Base-by-base conservation (phyloP, 1,139 yeast species). In the Diutina scorzettiae region DNA sequence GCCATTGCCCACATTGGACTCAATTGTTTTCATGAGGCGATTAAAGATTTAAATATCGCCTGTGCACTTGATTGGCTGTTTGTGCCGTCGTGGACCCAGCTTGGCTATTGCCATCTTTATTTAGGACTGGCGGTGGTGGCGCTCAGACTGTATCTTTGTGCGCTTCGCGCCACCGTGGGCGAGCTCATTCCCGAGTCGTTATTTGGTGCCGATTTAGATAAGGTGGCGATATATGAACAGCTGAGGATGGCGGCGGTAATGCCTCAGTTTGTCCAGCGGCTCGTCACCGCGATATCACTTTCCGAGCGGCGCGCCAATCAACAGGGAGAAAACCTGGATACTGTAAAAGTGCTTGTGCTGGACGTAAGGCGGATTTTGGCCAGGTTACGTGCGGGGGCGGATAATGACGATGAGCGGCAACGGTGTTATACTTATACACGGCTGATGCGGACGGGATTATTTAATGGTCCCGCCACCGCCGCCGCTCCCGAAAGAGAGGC, bases 11-110 rank as follows among this genome's bases (percentile, higher is more conserved):
- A 56, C 44, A 66, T 68, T 29, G 73, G 72, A 3, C 56, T 67
- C 31, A 63, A 66, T 42, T 66, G 71, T 47, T 64, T 64, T 42
- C 59, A 62, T 0, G 73, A 68, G 48, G 71, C 73, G 2, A 59
- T 65, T 4, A 43, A 53, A 14, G 73, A 67, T 49, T 56, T 68
- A 46, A 60, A 63, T 45, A 41, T 45, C 16, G 71, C 72, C 0
- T 48, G 67, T 8, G 43, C 44, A 16, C 44, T 50, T 25, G 70
- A 67, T 47, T 53, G 60, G 28, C 53, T 62, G 8, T 65, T 62
- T 47, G 59, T 66, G 1, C 64, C 73, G 2, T 73, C 70, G 2
- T 68, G 73, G 73, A 56, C 66, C 21, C 73, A 68, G 51, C 56
- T 68, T 45, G 73, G 69, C 4, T 68, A 66, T 51, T 67, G 71